These are phyloP conservation scores for Alternaria sp. DNA, from an alignment of 2,329 filamentous ascomycete genomes.

Conservation along the genomic window DNA sequence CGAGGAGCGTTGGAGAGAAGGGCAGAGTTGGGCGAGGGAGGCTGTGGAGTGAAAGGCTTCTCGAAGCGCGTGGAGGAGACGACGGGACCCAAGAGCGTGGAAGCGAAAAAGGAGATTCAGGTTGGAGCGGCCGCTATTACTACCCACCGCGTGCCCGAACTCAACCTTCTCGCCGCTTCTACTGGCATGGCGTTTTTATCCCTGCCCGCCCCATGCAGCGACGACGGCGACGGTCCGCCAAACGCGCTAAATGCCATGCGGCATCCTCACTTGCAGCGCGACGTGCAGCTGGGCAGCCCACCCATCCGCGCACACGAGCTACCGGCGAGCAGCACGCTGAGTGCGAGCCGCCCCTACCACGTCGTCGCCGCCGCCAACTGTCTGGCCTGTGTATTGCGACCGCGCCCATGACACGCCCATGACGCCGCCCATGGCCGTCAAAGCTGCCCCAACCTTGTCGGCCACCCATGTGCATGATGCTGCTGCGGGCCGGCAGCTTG, in stretches of 20 bases:
- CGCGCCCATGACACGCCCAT: neutral
- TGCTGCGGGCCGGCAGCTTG: constrained; percentile 20
- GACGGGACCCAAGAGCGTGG: constrained; percentile 40
- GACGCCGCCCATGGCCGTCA: constrained; percentile 3
- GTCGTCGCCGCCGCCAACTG: neutral
- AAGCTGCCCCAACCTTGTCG: constrained; percentile 2
- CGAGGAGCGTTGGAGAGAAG: neutral
- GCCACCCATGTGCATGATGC: constrained; percentile 20
- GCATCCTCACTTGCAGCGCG: constrained; percentile 15
- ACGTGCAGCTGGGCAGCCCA: constrained; percentile 8
- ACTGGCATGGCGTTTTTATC: constrained; percentile 26
- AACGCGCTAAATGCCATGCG: constrained; percentile 25
- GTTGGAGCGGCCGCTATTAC: constrained; percentile 42
- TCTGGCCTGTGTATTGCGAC: neutral
- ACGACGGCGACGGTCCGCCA: constrained; percentile 31
- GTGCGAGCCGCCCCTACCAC: neutral
- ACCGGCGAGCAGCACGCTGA: neutral
- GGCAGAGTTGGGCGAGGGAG: constrained; percentile 5
- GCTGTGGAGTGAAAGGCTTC: constrained; percentile 30
- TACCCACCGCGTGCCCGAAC: constrained; percentile 36
- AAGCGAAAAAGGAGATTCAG: constrained; percentile 44
- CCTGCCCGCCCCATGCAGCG: constrained; percentile 33
- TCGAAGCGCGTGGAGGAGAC: constrained; percentile 42
- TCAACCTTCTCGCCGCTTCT: constrained; percentile 36
- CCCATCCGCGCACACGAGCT: neutral